Evolutionary conservation across 1,284 basidiomycete species (phyloP), one percentile per base, ranked within the genome.

Genomic region (Apiotrichum veenhuisii): DNA sequence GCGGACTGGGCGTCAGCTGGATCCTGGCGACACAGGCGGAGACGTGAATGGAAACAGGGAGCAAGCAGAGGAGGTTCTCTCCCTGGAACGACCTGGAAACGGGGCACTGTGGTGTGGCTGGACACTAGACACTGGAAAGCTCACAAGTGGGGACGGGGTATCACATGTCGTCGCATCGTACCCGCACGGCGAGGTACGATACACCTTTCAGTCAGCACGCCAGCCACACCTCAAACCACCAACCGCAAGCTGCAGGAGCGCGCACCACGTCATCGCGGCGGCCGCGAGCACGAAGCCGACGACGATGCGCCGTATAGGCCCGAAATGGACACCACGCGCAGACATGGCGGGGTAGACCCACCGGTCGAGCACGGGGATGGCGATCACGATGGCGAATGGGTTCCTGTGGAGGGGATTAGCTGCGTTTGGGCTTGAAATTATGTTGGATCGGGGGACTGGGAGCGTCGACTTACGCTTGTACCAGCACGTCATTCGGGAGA

Each of bases 401-500:
- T 66, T 68, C 9, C 65, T 67, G 50, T 8, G 12, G n/a, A n/a
- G 30, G 12, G 30, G 11, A 15, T 58, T 20, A 58, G 58, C 52
- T 12, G 25, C 18, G 30, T 30, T 30, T 30, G 30, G 5, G 5
- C 30, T 30, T 7, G 37, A 18, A 20, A 12, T 2, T 15, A 23
- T 30, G 10, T 15, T 8, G 7, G 5, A 1, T 5, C n/a, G n/a
- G n/a, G n/a, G n/a, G n/a, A n/a, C n/a, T n/a, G n/a, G n/a, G n/a
- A n/a, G n/a, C n/a, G n/a, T n/a, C n/a, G 1, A 55, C 66, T 54
- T 42, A 68, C 66, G 64, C 65, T 44, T 63, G 58, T 20, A 56
- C 58, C 8, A 67, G 50, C n/a, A 67, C 57, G 43, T 67, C 65
- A 47, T 67, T 67, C 0, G 65, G 65, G n/a, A 67, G 47, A 1